Evolutionary conservation across 331 rosid species (phyloP).

Genomic region (Rosa hybrid): DNA sequence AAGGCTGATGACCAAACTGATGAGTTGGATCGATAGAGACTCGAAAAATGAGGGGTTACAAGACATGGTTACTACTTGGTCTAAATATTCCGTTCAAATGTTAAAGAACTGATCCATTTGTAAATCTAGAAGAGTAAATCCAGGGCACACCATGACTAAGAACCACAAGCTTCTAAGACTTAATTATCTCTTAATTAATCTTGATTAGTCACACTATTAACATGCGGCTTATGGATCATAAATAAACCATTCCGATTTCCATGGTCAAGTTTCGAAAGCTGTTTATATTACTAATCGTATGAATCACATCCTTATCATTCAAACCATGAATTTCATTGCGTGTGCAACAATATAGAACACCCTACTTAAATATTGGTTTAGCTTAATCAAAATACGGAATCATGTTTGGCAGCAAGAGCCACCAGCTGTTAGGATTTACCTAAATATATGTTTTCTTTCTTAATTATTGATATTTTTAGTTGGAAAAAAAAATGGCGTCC

Average conservation of each 20-base stretch:
- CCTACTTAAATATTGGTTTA: neutral
- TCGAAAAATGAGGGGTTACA: neutral
- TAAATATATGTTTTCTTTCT: neutral
- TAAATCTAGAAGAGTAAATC: neutral
- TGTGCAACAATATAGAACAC: neutral
- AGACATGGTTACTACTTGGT: neutral
- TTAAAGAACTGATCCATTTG: neutral
- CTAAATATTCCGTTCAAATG: neutral
- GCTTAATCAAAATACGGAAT: neutral
- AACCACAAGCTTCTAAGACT: neutral
- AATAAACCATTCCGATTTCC: neutral
- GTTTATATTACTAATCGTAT: neutral
- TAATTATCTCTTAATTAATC: neutral
- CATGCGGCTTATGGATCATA: neutral
- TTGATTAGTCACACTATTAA: neutral
- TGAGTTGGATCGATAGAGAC: neutral
- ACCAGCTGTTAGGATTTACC: neutral
- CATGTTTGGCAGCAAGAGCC: neutral
- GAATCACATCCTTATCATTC: neutral
- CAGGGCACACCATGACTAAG: neutral
- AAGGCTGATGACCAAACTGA: neutral
- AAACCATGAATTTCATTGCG: neutral
- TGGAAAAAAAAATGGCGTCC: neutral
- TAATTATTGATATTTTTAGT: neutral
- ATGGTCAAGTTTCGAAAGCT: neutral